Percentiles rank a stretch among this genome's conserved stretches.
Evolutionary conservation across 371 early-diverging fungal species (phyloP).

Genomic region (Mucor lusitanicus): DNA sequence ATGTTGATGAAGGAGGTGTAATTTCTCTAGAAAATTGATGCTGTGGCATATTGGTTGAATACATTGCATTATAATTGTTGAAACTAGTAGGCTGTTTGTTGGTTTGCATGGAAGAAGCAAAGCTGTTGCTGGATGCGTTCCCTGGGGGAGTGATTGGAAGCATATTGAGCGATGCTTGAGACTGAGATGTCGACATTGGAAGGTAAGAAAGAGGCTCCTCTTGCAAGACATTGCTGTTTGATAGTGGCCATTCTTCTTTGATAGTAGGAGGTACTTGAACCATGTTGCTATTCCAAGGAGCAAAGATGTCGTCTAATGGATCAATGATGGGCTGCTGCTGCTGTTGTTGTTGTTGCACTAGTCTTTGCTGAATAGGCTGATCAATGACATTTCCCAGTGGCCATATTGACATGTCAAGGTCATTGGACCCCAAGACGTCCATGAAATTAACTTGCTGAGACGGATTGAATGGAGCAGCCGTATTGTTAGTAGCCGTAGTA

Average conservation of each 20-base stretch:
- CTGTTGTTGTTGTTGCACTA: background rate
- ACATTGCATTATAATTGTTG: background rate
- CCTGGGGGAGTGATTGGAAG: constrained; percentile 3
- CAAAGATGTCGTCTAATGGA: constrained; percentile 6
- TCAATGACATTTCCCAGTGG: background rate
- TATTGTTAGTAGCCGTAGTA: background rate
- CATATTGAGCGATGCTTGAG: background rate
- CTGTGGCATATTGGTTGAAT: background rate
- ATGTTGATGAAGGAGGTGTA: constrained; percentile 14
- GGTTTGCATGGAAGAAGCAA: background rate
- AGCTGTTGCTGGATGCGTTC: background rate
- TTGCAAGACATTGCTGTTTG: background rate
- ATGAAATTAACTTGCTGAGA: background rate
- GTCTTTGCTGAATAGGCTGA: background rate
- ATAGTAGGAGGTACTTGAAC: constrained; percentile 10
- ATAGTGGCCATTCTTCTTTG: constrained; percentile 18
- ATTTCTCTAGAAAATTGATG: constrained; percentile 3
- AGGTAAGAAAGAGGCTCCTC: background rate
- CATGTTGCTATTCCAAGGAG: constrained; percentile 1
- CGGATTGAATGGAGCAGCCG: background rate
- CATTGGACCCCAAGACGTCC: background rate
- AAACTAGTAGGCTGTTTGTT: background rate
- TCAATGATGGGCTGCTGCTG: background rate
- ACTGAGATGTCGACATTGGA: background rate
- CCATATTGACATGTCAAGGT: background rate